Conservation (phyloP, 805 yeast species). For the Yarrowia sp. region DNA sequence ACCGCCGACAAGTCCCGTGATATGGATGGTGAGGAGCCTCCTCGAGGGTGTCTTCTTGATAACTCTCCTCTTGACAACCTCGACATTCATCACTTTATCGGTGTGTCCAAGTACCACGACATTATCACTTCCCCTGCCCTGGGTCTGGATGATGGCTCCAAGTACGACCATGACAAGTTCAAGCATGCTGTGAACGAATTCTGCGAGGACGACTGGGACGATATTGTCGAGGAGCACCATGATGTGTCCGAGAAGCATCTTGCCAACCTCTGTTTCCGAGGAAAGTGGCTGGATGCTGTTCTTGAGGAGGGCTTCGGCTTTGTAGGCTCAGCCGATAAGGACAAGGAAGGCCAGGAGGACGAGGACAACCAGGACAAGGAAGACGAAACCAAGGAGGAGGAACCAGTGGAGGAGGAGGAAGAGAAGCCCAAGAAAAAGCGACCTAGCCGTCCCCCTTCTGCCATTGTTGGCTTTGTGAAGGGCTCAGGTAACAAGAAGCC, state of each 20-base stretch:
- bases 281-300: slow-evolving; percentile 35
- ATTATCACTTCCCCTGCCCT: slow-evolving; percentile 86
- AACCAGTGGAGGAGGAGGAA: slow-evolving; percentile 5
- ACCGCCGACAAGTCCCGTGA: slow-evolving; percentile 54
- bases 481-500: slow-evolving; percentile 19
- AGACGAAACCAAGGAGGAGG: background rate
- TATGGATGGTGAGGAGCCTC: slow-evolving; percentile 71
- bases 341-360: background rate
- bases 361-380: background rate
- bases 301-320: slow-evolving; percentile 38
- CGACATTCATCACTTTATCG: slow-evolving; percentile 80
- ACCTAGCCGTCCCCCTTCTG: slow-evolving; percentile 14
- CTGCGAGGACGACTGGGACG: slow-evolving; percentile 79
- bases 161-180: slow-evolving; percentile 74
- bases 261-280: slow-evolving; percentile 32
- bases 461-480: slow-evolving; percentile 20
- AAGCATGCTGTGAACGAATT: slow-evolving; percentile 70
- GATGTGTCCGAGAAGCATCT: slow-evolving; percentile 25
- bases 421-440: slow-evolving; percentile 4
- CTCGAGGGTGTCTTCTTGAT: slow-evolving; percentile 85
- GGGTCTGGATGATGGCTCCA: slow-evolving; percentile 73
- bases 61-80: slow-evolving; percentile 91
- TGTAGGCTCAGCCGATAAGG: slow-evolving; percentile 1
- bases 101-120: slow-evolving; percentile 97
- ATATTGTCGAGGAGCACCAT: slow-evolving; percentile 56